These are phyloP conservation scores for Penicillium coprophilum DNA, from an alignment of 495 filamentous ascomycete species.

Conservation along the genomic window DNA sequence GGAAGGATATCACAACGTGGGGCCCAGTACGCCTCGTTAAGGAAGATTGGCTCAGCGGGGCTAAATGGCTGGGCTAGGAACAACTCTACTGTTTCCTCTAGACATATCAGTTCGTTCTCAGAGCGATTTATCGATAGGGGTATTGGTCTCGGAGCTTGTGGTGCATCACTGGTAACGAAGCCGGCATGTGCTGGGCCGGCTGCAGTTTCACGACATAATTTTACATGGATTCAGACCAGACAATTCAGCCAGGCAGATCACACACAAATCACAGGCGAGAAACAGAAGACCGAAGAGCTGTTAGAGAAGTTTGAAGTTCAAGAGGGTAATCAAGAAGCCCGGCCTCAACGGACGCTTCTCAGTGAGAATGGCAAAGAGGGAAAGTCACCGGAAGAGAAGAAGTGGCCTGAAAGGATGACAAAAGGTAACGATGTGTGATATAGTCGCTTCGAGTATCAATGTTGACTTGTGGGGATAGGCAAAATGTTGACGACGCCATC, in stretches of 20 bases:
- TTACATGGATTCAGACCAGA: slow-evolving; percentile 15
- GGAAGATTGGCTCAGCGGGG: neutral
- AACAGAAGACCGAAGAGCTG: slow-evolving; percentile 24
- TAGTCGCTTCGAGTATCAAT: neutral
- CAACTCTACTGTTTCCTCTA: neutral
- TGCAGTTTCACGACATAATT: neutral
- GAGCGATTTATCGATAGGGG: neutral
- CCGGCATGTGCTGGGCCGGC: neutral
- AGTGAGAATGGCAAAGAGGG: slow-evolving; percentile 8
- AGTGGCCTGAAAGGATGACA: slow-evolving; percentile 55
- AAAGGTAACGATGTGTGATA: slow-evolving; percentile 57
- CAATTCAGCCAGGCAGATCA: slow-evolving; percentile 24
- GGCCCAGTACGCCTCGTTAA: neutral
- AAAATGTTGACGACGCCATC: slow-evolving; percentile 91
- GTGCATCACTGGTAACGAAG: neutral
- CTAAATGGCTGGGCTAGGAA: neutral
- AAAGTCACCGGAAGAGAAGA: slow-evolving; percentile 45
- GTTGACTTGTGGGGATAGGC: slow-evolving; percentile 47
- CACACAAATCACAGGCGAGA: slow-evolving; percentile 19
- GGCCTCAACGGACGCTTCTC: slow-evolving; percentile 11
- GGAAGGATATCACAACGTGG: slow-evolving; percentile 6
- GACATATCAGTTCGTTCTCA: neutral
- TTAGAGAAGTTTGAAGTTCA: slow-evolving; percentile 20
- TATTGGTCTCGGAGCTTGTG: neutral
- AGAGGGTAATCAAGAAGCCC: slow-evolving; percentile 14